Percentiles rank a stretch among this genome's conserved stretches.
Conservation (phyloP, 2,329 filamentous ascomycete species). For the Beauveria rudraprayagi region DNA sequence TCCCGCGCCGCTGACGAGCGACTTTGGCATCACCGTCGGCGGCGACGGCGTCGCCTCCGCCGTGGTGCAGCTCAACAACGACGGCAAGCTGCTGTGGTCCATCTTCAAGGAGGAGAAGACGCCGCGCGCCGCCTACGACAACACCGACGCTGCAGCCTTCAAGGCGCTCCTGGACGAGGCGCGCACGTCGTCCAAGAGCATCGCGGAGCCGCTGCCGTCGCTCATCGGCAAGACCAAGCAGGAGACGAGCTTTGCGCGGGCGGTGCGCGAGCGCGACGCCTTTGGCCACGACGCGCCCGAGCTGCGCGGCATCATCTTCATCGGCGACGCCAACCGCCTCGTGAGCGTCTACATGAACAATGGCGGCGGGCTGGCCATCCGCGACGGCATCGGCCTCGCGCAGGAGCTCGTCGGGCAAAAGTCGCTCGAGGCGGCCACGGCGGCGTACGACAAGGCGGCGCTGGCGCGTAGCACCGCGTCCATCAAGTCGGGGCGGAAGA, state of each 20-base stretch:
- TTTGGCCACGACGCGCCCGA: conserved; percentile 24
- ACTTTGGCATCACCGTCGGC: conserved; percentile 28
- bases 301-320: conserved; percentile 27
- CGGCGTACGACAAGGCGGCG: conserved; percentile 25
- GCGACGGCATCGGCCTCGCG: conserved; percentile 34
- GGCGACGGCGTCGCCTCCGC: conserved; percentile 30
- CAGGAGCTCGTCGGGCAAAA: conserved; percentile 21
- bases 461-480: conserved; percentile 23
- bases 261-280: conserved; percentile 33
- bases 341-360: conserved; percentile 37
- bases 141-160: conserved; percentile 14
- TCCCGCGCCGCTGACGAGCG: conserved; percentile 22
- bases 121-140: conserved; percentile 11
- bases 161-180: conserved; percentile 22
- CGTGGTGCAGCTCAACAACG: conserved; percentile 30
- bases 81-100: conserved; percentile 28
- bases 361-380: conserved; percentile 36
- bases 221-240: conserved; percentile 29
- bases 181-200: conserved; percentile 21
- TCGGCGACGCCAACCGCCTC: conserved; percentile 39
- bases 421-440: conserved; percentile 21
- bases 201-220: conserved; percentile 27
- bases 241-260: conserved; percentile 26
- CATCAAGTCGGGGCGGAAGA: conserved; percentile 15
- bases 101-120: conserved; percentile 23